Evolutionary conservation across 75 land plant genomes (phyloP).

Genomic region (Chamaecyparis obtusa): DNA sequence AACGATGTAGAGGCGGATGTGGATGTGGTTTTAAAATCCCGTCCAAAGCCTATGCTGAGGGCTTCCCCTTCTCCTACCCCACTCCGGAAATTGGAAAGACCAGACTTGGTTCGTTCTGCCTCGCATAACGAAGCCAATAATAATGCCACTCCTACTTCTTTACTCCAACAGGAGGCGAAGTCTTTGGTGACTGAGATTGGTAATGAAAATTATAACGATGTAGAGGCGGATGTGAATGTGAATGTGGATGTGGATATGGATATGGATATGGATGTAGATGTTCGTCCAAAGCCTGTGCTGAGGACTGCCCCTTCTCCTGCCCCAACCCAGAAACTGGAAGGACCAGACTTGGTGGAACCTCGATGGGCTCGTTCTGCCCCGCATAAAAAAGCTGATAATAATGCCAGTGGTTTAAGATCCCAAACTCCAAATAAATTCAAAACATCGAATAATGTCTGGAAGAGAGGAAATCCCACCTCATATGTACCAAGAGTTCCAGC

Average conservation of each 20-base stretch:
- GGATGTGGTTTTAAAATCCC: conserved; percentile 41
- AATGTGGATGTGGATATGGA: conserved; percentile 16
- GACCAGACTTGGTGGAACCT: neutral
- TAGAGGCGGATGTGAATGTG: neutral
- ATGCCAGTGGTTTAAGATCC: conserved; percentile 5
- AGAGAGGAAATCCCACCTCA: conserved; percentile 58
- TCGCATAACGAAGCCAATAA: conserved; percentile 17
- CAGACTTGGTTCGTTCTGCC: neutral
- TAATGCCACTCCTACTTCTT: conserved; percentile 27
- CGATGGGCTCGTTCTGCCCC: neutral
- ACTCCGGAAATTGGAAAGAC: conserved; percentile 10
- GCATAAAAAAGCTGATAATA: conserved; percentile 18
- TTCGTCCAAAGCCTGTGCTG: conserved; percentile 58
- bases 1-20: neutral
- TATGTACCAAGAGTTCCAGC: conserved; percentile 25
- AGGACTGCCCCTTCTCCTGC: neutral
- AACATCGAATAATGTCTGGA: conserved; percentile 60
- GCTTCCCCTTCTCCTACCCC: neutral
- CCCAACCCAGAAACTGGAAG: conserved; percentile 12
- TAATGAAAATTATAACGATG: neutral
- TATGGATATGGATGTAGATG: conserved; percentile 36
- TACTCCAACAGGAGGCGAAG: conserved; percentile 39
- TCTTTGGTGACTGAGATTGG: conserved; percentile 27
- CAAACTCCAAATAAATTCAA: conserved; percentile 26
- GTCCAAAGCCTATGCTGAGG: conserved; percentile 54